Evolutionary conservation across 2,329 filamentous ascomycete genomes (phyloP).

Genomic region (Sordariomycetes sp.): DNA sequence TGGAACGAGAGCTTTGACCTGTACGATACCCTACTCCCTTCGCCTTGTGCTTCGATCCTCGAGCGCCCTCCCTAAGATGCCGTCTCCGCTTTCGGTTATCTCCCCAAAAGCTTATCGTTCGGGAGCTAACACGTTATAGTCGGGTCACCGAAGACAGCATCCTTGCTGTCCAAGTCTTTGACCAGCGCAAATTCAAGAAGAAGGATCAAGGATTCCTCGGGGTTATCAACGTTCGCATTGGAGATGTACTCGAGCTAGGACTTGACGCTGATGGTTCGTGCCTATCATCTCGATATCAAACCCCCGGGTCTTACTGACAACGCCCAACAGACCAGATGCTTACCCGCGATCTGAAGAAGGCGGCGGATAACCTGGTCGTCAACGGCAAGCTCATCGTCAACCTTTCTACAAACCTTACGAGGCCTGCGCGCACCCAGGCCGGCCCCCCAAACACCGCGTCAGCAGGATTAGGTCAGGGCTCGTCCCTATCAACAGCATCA

Average conservation of each 20-base stretch:
- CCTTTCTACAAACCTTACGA: conserved; percentile 77
- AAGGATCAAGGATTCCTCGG: conserved; percentile 99
- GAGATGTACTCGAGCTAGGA: conserved; percentile 85
- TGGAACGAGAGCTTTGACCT: conserved; percentile 99
- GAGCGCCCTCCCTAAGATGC: not conserved
- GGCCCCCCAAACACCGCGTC: not conserved
- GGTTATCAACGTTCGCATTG: conserved; percentile 93
- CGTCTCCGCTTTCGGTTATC: not conserved
- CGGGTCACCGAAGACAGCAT: conserved; percentile 91
- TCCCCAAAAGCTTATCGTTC: not conserved
- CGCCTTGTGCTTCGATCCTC: not conserved
- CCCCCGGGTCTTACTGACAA: not conserved
- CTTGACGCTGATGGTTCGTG: conserved; percentile 78
- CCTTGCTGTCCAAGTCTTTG: conserved; percentile 94
- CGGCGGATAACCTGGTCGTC: conserved; percentile 93
- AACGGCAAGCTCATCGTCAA: conserved; percentile 97
- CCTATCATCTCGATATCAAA: conserved; percentile 1
- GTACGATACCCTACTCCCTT: conserved; percentile 40
- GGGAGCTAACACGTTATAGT: conserved; percentile 34
- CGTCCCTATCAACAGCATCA: conserved; percentile 6
- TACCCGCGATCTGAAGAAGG: conserved; percentile 92
- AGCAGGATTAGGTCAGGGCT: not conserved
- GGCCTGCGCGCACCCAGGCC: conserved; percentile 45
- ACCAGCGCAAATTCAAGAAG: conserved; percentile 99
- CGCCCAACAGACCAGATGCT: conserved; percentile 84